Base-by-base conservation (phyloP, 108 stramenopile species). In the Stephanodiscus triporus region DNA sequence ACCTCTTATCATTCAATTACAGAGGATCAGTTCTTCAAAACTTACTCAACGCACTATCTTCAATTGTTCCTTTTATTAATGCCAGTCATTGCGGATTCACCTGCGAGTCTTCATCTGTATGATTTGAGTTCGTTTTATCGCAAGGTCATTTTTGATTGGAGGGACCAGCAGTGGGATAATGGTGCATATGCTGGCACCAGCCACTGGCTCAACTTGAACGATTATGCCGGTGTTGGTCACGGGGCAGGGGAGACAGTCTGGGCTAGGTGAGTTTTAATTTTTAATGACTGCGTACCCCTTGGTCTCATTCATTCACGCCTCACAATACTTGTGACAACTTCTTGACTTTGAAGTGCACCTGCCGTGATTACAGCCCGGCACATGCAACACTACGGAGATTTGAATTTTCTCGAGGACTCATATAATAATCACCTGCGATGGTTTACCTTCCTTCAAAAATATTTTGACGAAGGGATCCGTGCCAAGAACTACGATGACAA, bases 71-170 rank as follows among this genome's bases (percentile, higher is more conserved):
- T n/a, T n/a, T n/a, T n/a, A n/a, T n/a, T n/a, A n/a, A n/a, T n/a
- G n/a, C n/a, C n/a, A n/a, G n/a, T 78, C 2, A 43, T 85, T 55
- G 84, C 82, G 7, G 72, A 78, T 48, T 78, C 77, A 24, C 77
- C 72, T 0, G 76, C 81, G 26, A 72, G 70, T 47, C 47, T 87
- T 30, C 68, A 77, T 22, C 37, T 84, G 50, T 86, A 70, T 58
- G 86, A 86, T 30, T 55, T 81, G 54, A 65, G 75, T 50, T 82
- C 86, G 1, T 86, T 86, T 42, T 86, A 86, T 49, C 70, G 80
- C 0, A 86, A 86, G 30, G 70, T 54, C 16, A 61, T 86, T 6
- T 63, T 53, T 47, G 86, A 82, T 72, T 75, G 66, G 73, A 63
- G 63, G 20, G 81, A 85, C 70, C 71, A 82, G 10, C 84, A 85